phyloP scores from a whole-genome alignment of 768 basidiomycete genomes.

The Tricholoma sp. region DNA sequence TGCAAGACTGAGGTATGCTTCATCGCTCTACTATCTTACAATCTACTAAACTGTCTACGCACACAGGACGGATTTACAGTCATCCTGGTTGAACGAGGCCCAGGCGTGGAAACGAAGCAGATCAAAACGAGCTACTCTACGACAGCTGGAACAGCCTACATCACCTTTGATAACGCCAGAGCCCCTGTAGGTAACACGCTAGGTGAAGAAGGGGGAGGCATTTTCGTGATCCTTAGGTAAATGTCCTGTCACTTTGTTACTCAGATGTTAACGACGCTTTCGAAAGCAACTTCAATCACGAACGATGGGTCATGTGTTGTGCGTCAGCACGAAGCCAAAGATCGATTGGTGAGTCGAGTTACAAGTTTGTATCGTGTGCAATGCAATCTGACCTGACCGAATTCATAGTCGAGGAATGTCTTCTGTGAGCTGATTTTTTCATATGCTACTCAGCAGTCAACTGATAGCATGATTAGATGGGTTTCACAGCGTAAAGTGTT shows the following conservation, averaged over 20 bases:
- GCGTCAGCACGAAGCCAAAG: conserved; percentile 18
- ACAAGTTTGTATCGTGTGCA: neutral
- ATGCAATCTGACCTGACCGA: neutral
- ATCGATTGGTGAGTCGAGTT: conserved; percentile 10
- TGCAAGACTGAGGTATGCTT: conserved; percentile 54
- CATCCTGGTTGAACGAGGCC: conserved; percentile 26
- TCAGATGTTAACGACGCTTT: neutral
- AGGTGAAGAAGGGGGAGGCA: conserved; percentile 33
- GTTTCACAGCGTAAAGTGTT: conserved; percentile 85
- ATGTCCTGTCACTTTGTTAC: neutral
- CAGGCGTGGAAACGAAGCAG: conserved; percentile 72
- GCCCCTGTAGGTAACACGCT: conserved; percentile 88
- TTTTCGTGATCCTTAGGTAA: conserved; percentile 28
- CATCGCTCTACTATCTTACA: neutral
- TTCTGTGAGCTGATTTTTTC: conserved; percentile 45
- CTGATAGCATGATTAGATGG: conserved; percentile 48
- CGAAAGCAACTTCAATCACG: conserved; percentile 85
- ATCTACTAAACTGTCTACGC: conserved; percentile 37
- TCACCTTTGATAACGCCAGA: conserved; percentile 79
- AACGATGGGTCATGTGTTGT: conserved; percentile 77
- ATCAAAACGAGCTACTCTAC: conserved; percentile 68
- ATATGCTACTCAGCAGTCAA: neutral
- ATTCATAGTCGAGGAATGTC: conserved; percentile 68
- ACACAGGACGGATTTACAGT: conserved; percentile 42
- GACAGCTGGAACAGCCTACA: conserved; percentile 81